A percentile compares a stretch with the other conserved stretches of the same genome.
Evolutionary conservation across 352 stramenopile genomes (phyloP).

Genomic region (Globisporangium nagaii): DNA sequence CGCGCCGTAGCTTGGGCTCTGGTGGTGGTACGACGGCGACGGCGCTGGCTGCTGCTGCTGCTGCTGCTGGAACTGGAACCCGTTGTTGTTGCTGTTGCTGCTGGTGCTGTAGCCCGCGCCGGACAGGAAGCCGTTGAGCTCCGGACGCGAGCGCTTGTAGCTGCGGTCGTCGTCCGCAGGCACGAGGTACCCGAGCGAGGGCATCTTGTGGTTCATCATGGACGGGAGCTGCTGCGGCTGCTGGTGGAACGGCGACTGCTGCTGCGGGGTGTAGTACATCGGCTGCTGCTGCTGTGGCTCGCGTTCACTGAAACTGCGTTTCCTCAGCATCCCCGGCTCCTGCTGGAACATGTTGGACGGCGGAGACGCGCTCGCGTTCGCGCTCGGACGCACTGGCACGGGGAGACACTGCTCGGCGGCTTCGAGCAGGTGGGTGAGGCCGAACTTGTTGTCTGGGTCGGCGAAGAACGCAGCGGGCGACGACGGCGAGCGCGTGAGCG

Average conservation of each 20-base stretch:
- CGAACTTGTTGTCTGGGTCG: constrained; percentile 33
- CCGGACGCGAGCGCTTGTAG: constrained; percentile 29
- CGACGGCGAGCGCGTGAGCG: constrained; percentile 27
- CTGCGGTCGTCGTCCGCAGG: constrained; percentile 14
- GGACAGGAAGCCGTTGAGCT: constrained; percentile 26
- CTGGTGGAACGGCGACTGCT: constrained; percentile 20
- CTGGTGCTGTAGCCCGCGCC: constrained; percentile 5
- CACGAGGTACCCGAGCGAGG: constrained; percentile 32
- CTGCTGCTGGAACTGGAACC: not conserved
- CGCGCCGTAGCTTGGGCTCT: not conserved
- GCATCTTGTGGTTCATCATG: constrained; percentile 24
- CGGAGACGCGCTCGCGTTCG: too few species aligned
- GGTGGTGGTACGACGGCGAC: too few species aligned
- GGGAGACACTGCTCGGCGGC: constrained; percentile 39
- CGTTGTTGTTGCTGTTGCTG: constrained; percentile 11
- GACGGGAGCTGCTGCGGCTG: constrained; percentile 20
- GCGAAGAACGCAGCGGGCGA: constrained; percentile 42
- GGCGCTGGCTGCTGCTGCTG: not conserved
- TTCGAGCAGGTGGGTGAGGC: constrained; percentile 52
- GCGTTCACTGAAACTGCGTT: constrained; percentile 9
- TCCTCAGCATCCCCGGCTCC: constrained; percentile 10
- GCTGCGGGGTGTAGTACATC: not conserved
- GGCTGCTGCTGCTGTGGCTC: constrained; percentile 15
- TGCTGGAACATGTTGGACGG: constrained; percentile 11
- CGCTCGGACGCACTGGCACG: constrained; percentile 2